These are phyloP conservation scores for Stellera chamaejasme DNA, from an alignment of 345 rosid genomes.

Conservation along the genomic window DNA sequence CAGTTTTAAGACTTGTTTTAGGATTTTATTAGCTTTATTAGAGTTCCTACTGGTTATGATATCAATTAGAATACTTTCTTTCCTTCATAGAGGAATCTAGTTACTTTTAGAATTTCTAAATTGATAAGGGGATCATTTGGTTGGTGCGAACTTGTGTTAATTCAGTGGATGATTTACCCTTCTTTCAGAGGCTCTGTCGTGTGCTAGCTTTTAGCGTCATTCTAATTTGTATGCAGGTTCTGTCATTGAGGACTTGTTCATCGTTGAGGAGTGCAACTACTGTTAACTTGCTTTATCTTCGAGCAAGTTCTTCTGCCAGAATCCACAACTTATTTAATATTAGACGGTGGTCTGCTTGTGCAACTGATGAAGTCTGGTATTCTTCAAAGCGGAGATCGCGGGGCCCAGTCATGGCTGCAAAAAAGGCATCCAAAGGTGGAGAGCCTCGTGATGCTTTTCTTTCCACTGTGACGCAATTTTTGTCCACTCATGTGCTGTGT, in stretches of 20 bases:
- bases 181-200: background rate
- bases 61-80: too few relatives aligned
- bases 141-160: background rate
- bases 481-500: background rate
- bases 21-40: too few relatives aligned
- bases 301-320: conserved; percentile 35
- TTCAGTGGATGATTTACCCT: background rate
- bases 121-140: background rate
- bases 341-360: conserved; percentile 30
- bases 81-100: too few relatives aligned
- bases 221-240: conserved; percentile 27
- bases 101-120: too few relatives aligned
- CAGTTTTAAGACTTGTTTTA: too few relatives aligned
- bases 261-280: conserved; percentile 37
- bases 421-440: conserved; percentile 66
- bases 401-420: conserved; percentile 93
- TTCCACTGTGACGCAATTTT: background rate
- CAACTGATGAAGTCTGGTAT: conserved; percentile 32
- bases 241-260: conserved; percentile 42
- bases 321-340: conserved; percentile 38
- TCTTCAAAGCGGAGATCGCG: conserved; percentile 78
- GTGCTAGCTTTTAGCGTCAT: background rate
- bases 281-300: conserved; percentile 24
- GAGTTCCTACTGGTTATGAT: too few relatives aligned
- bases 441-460: background rate